These are phyloP conservation scores for Penicillium sumatraense DNA, from an alignment of 2,329 filamentous ascomycete genomes.

Conservation along the genomic window DNA sequence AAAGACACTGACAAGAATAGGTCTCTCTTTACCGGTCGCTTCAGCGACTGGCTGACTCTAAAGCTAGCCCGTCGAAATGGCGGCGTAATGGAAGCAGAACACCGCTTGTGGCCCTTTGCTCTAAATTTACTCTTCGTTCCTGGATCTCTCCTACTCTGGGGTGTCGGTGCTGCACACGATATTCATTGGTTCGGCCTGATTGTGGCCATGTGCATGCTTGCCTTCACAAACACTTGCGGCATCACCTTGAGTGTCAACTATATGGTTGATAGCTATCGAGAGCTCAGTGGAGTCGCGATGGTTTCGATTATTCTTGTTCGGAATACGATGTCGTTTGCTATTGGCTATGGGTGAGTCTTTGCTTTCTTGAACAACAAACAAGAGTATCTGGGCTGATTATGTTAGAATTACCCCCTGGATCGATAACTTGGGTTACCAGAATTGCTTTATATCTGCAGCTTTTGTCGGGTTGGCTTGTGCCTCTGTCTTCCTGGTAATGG, in stretches of 20 bases:
- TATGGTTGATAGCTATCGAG: slow-evolving; percentile 46
- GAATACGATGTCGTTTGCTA: slow-evolving; percentile 55
- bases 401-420: slow-evolving; percentile 54
- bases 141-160: slow-evolving; percentile 42
- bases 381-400: neutral
- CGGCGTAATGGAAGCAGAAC: slow-evolving; percentile 48
- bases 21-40: slow-evolving; percentile 43
- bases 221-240: slow-evolving; percentile 43
- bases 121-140: slow-evolving; percentile 42
- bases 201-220: slow-evolving; percentile 49
- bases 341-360: slow-evolving; percentile 45
- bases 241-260: slow-evolving; percentile 47
- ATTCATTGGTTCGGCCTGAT: slow-evolving; percentile 49
- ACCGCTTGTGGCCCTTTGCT: slow-evolving; percentile 46
- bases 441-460: slow-evolving; percentile 50
- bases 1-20: slow-evolving; percentile 20
- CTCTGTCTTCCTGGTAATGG: slow-evolving; percentile 45
- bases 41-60: slow-evolving; percentile 46
- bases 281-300: slow-evolving; percentile 46
- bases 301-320: slow-evolving; percentile 52
- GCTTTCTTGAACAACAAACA: neutral
- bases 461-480: slow-evolving; percentile 43
- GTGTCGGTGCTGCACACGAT: slow-evolving; percentile 48
- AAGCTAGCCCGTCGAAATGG: slow-evolving; percentile 45
- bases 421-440: slow-evolving; percentile 47